Conservation (phyloP, 2,329 filamentous ascomycete genomes). For the Dactylellina leptospora region DNA sequence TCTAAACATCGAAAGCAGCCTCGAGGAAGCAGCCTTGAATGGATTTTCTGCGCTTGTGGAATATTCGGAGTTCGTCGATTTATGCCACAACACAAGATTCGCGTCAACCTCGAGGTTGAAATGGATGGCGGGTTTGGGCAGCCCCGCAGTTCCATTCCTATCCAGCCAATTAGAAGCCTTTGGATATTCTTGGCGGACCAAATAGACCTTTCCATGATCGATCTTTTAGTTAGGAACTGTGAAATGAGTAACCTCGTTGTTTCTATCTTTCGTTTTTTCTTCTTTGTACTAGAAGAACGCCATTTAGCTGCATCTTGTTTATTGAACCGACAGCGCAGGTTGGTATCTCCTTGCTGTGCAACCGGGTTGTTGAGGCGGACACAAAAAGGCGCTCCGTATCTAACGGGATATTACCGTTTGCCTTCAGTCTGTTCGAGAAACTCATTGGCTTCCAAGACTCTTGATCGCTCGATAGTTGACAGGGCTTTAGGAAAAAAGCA, state of each 20-base stretch:
- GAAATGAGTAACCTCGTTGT: neutral
- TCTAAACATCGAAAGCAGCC: constrained; percentile 4
- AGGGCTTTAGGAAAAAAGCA: constrained; percentile 3
- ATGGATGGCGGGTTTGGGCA: neutral
- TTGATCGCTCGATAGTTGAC: constrained; percentile 9
- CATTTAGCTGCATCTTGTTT: constrained; percentile 27
- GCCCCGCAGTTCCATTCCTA: constrained; percentile 3
- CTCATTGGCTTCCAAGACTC: constrained; percentile 33
- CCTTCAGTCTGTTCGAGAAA: constrained; percentile 37
- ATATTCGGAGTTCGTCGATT: constrained; percentile 3
- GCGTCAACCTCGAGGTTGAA: neutral
- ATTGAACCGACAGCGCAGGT: constrained; percentile 21
- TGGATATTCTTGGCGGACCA: neutral
- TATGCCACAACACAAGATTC: constrained; percentile 10
- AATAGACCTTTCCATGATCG: constrained; percentile 18
- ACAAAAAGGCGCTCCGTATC: constrained; percentile 24
- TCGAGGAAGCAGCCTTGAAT: neutral
- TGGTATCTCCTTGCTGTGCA: constrained; percentile 36
- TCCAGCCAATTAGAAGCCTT: constrained; percentile 8
- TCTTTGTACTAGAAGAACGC: neutral
- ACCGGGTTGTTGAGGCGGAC: constrained; percentile 37
- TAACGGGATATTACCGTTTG: constrained; percentile 41
- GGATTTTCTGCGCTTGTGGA: neutral
- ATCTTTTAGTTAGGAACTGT: constrained; percentile 8
- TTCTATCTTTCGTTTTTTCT: neutral